phyloP scores from a whole-genome alignment of 306 rosid genomes.

The Lablab purpureus region DNA sequence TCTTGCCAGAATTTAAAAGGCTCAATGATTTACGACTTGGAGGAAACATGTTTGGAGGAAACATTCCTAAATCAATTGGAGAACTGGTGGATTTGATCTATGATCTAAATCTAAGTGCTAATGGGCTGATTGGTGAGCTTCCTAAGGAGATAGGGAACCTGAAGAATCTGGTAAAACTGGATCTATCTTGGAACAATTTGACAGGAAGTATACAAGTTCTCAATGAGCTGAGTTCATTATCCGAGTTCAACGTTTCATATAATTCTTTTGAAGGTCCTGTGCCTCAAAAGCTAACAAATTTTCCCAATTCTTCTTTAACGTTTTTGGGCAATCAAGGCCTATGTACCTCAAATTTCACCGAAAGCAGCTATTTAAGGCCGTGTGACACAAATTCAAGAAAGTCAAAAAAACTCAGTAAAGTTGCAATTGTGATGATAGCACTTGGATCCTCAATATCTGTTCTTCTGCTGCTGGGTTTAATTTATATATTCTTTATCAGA shows the following conservation, averaged over 20 bases:
- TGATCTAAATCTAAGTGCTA: conserved; percentile 75
- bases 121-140: conserved; percentile 64
- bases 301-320: conserved; percentile 50
- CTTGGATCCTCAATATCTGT: conserved; percentile 62
- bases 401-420: conserved; percentile 49
- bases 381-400: conserved; percentile 52
- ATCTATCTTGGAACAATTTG: conserved; percentile 77
- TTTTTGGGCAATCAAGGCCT: conserved; percentile 68
- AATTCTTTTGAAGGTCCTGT: conserved; percentile 75
- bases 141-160: conserved; percentile 62
- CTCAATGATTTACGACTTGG: conserved; percentile 72
- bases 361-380: conserved; percentile 47
- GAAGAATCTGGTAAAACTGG: conserved; percentile 48
- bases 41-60: conserved; percentile 78
- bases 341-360: conserved; percentile 55
- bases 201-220: conserved; percentile 64
- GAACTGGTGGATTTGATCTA: conserved; percentile 53
- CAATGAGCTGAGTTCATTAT: conserved; percentile 52
- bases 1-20: conserved; percentile 55
- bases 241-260: conserved; percentile 63
- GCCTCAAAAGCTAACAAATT: conserved; percentile 52
- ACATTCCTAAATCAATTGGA: conserved; percentile 71
- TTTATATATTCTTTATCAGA: conserved; percentile 44
- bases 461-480: conserved; percentile 51
- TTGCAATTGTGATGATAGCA: conserved; percentile 62